Conservation (phyloP, 495 filamentous ascomycete genomes). For the Apiosordaria backusii region DNA sequence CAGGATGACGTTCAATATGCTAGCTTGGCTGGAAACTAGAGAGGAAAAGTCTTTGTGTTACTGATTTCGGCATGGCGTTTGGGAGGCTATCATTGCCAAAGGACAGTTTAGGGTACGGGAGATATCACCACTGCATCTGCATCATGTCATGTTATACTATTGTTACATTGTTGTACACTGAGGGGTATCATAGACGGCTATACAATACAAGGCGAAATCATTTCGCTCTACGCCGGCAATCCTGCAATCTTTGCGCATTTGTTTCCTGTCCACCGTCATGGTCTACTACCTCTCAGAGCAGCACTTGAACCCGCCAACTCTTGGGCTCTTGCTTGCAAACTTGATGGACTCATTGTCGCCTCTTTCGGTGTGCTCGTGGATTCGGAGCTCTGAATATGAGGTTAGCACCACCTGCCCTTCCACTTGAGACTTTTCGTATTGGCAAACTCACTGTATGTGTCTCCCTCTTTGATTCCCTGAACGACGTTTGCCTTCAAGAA, state of each 20-base stretch:
- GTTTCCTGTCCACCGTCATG: slow-evolving; percentile 10
- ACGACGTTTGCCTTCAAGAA: slow-evolving; percentile 83
- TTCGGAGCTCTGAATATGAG: slow-evolving; percentile 61
- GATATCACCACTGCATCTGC: slow-evolving; percentile 18
- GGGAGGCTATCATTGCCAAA: slow-evolving; percentile 23
- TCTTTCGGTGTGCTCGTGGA: slow-evolving; percentile 86
- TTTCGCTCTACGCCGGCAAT: slow-evolving; percentile 14
- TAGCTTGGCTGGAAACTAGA: slow-evolving; percentile 74
- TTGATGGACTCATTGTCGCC: slow-evolving; percentile 90
- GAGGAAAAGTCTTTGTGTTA: slow-evolving; percentile 35
- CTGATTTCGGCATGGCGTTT: slow-evolving; percentile 42
- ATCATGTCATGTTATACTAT: slow-evolving; percentile 18
- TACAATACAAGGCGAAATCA: slow-evolving; percentile 26
- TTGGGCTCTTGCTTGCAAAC: slow-evolving; percentile 43
- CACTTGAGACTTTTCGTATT: neutral
- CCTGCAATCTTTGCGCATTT: slow-evolving; percentile 9
- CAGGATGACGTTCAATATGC: slow-evolving; percentile 76
- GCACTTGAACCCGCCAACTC: slow-evolving; percentile 47
- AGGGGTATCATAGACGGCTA: slow-evolving; percentile 35
- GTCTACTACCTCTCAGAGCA: slow-evolving; percentile 33
- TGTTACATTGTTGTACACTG: slow-evolving; percentile 22
- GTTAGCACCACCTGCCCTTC: neutral
- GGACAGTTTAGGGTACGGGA: slow-evolving; percentile 23
- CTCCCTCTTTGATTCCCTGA: slow-evolving; percentile 66
- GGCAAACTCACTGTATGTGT: slow-evolving; percentile 63